Base-by-base conservation (phyloP, 179 eudicot species). In the Nepenthes alata region DNA sequence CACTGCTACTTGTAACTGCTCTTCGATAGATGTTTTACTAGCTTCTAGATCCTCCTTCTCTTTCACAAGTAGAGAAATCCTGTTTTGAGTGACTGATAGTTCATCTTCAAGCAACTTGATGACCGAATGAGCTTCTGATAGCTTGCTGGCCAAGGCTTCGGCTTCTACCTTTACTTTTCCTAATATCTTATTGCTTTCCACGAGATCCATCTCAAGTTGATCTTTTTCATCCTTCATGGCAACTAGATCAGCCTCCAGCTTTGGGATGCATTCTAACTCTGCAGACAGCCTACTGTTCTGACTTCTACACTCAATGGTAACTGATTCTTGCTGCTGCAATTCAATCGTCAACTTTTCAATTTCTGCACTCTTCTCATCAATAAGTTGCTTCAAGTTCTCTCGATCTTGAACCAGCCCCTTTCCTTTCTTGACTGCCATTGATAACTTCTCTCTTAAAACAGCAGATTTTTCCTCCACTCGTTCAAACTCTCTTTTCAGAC, bases 361-460 rank as follows among this genome's bases (percentile, higher is more conserved):
- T 80, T 90, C 85, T 55, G 89, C 69, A 63, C 67, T 81, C 77
- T 85, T 81, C 74, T 84, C 97, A 63, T 82, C 88, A 68, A 87
- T 61, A 62, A 66, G 78, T 61, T 78, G 80, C 77, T 81, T 94
- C 79, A 87, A 67, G 69, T 82, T 85, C 76, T 94, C 99, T 63
- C 96, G 70, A 45, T 94, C 99, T 78, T 94, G 99, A 62, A 85
- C 89, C 48, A 94, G 81, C 55, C 99, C 99, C 80, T 94, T 94
- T 51, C 99, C 99, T 65, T 94, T 94, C 72, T 94, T 94, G 15
- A 94, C 97, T 15, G 99, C 99, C 89, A 87, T 82, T 35, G 99
- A 82, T 66, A 94, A 71, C 70, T 90, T 90, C 70, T 94, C 99
- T 57, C 97, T 80, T 67, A 90, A 71, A 37, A 82, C 56, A 77